Percentiles rank a stretch among this genome's conserved stretches.
phyloP scores from a whole-genome alignment of 345 rosid species.

The Kandelia obovata region DNA sequence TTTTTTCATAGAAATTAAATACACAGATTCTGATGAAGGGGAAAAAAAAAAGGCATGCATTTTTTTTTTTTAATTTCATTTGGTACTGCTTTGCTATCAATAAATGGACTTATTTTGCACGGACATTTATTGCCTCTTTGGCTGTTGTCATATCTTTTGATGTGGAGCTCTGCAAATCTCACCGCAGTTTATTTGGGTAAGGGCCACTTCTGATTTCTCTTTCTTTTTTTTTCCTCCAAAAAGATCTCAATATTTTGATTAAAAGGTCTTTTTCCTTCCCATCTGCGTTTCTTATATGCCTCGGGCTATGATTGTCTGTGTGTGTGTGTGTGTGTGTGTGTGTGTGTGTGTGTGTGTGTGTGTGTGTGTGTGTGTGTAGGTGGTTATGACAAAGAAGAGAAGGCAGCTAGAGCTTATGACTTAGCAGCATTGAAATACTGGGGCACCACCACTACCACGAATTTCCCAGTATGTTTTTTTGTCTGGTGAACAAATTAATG shows the following conservation, averaged over 20 bases:
- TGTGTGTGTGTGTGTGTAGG: not conserved
- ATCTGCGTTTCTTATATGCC: too few species aligned
- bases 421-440: slow-evolving; percentile 33
- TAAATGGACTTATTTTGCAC: slow-evolving; percentile 3
- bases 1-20: too few species aligned
- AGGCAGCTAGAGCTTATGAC: slow-evolving; percentile 34
- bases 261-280: too few species aligned
- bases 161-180: slow-evolving; percentile 22
- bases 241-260: not conserved
- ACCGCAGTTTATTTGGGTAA: slow-evolving; percentile 33
- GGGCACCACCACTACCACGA: slow-evolving; percentile 32
- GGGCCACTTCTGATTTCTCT: not conserved
- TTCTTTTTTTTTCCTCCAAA: not conserved
- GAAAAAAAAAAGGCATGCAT: not conserved
- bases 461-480: slow-evolving; percentile 22
- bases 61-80: not conserved
- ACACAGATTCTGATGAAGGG: not conserved
- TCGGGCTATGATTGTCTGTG: not conserved
- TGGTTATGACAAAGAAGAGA: slow-evolving; percentile 33
- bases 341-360: too few species aligned
- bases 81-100: not conserved
- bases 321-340: too few species aligned
- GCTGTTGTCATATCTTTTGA: slow-evolving; percentile 10
- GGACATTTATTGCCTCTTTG: slow-evolving; percentile 19
- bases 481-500: too few species aligned